Conservation (phyloP, 2,329 filamentous ascomycete species). For the Pestalotiopsis sp. region DNA sequence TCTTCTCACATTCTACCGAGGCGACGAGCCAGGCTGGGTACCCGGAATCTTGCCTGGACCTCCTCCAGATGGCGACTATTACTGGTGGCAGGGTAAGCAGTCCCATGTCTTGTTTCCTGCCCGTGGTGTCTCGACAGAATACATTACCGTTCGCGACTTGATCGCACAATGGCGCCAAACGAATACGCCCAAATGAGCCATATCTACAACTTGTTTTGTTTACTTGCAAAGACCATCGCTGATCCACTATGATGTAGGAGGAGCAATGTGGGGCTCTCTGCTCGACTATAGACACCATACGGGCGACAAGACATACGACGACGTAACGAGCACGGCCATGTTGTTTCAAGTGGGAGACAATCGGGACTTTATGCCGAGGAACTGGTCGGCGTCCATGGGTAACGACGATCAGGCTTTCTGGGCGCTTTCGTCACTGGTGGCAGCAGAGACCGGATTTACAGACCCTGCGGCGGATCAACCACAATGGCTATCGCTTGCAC, state of each 20-base stretch:
- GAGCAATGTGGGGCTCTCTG: conserved; percentile 68
- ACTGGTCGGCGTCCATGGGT: conserved; percentile 61
- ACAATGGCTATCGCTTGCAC: conserved; percentile 66
- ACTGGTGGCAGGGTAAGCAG: conserved; percentile 69
- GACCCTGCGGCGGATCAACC: conserved; percentile 56
- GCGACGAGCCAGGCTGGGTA: conserved; percentile 52
- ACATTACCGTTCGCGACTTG: no score
- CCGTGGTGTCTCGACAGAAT: no score
- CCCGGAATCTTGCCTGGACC: conserved; percentile 62
- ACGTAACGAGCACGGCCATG: conserved; percentile 57
- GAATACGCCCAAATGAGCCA: no score
- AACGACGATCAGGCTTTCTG: conserved; percentile 76
- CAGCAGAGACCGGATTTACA: conserved; percentile 66
- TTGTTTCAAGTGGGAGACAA: conserved; percentile 60
- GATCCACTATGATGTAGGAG: conserved; percentile 22
- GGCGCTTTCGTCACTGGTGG: conserved; percentile 69
- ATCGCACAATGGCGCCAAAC: no score
- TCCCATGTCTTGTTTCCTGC: no score
- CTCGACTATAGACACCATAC: conserved; percentile 73
- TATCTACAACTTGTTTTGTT: no score
- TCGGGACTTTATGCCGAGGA: conserved; percentile 61
- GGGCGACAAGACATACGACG: conserved; percentile 65
- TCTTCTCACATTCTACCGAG: conserved; percentile 53
- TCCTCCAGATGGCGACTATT: conserved; percentile 59
- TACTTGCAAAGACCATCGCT: no score